Conservation (phyloP, 1,284 basidiomycete genomes). For the Cryptococcus sp. region DNA sequence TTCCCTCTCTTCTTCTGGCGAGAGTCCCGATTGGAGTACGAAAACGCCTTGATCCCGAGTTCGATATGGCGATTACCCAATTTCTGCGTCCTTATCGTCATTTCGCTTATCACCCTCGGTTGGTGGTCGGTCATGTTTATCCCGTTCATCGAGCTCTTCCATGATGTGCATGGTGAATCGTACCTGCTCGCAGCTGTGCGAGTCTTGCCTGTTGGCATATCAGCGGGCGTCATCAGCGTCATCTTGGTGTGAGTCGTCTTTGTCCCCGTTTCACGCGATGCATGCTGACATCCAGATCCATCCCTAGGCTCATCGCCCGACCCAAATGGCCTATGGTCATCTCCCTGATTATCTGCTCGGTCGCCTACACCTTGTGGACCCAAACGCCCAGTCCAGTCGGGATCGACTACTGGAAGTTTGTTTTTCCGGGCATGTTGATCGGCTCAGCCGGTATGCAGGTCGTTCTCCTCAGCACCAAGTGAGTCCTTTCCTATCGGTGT, state of each 20-base stretch:
- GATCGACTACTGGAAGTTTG: constrained; percentile 10
- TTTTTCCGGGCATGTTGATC: constrained; percentile 14
- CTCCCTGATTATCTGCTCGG: constrained; percentile 7
- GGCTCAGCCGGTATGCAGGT: constrained; percentile 12
- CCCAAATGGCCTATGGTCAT: constrained; percentile 7
- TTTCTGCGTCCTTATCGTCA: constrained; percentile 17
- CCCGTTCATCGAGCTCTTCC: neutral
- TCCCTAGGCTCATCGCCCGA: neutral
- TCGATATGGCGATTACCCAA: constrained; percentile 28
- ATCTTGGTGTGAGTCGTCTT: neutral
- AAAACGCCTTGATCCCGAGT: constrained; percentile 28
- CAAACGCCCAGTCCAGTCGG: constrained; percentile 2
- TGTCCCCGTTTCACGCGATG: neutral
- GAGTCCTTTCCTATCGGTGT: constrained; percentile 4
- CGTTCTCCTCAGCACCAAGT: constrained; percentile 9
- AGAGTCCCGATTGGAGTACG: constrained; percentile 22
- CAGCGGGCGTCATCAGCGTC: neutral
- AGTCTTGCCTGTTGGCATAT: neutral
- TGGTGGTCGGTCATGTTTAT: neutral
- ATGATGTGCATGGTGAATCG: neutral
- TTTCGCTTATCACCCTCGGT: constrained; percentile 15
- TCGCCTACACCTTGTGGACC: constrained; percentile 12
- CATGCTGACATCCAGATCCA: neutral
- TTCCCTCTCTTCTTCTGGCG: constrained; percentile 21
- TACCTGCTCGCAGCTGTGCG: neutral